A percentile compares a stretch with the other conserved stretches of the same genome.
These are phyloP conservation scores for Pseudogymnoascus sp. DNA, from an alignment of 2,329 filamentous ascomycete species.

Conservation along the genomic window DNA sequence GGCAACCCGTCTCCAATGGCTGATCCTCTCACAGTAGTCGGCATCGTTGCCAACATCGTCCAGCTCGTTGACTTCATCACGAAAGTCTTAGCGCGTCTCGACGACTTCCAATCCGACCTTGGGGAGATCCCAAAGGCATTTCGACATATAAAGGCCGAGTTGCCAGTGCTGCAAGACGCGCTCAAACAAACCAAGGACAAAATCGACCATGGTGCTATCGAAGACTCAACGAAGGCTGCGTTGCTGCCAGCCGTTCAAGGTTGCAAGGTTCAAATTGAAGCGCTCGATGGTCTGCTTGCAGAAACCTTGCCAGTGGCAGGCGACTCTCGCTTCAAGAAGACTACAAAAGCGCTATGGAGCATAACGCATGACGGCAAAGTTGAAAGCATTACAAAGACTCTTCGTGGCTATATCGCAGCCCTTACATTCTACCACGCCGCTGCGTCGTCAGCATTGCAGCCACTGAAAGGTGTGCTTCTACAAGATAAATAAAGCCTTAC, in stretches of 20 bases:
- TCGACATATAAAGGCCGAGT: slow-evolving; percentile 1
- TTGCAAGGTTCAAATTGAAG: slow-evolving; percentile 8
- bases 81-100: slow-evolving; percentile 8
- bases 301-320: too few species aligned
- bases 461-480: too few species aligned
- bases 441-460: too few species aligned
- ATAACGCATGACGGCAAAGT: too few species aligned
- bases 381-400: too few species aligned
- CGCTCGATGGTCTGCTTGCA: too few species aligned
- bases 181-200: not conserved
- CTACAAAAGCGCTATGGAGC: too few species aligned
- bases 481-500: too few species aligned
- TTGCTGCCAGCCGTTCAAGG: slow-evolving; percentile 4
- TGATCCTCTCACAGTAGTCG: slow-evolving; percentile 15
- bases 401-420: too few species aligned
- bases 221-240: slow-evolving; percentile 1
- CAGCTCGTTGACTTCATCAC: slow-evolving; percentile 13
- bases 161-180: slow-evolving; percentile 9
- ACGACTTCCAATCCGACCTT: slow-evolving; percentile 5
- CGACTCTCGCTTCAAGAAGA: too few species aligned
- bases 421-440: too few species aligned
- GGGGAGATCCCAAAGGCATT: slow-evolving; percentile 7
- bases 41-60: slow-evolving; percentile 19
- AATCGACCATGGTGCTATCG: slow-evolving; percentile 5
- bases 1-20: too few species aligned